phyloP scores from a whole-genome alignment of 495 filamentous ascomycete species.

The Cercophora newfieldiana region DNA sequence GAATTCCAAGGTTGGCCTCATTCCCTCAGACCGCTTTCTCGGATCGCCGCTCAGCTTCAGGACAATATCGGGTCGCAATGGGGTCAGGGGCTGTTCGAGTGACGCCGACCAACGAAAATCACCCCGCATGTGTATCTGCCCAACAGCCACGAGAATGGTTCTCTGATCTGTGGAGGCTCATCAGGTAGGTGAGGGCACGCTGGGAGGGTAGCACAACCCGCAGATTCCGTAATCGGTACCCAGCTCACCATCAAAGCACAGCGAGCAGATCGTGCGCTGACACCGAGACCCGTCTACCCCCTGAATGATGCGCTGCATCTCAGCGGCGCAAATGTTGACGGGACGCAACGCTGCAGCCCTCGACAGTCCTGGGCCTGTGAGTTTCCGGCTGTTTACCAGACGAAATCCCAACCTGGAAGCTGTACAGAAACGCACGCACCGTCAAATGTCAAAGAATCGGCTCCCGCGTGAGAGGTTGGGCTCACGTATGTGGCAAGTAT shows the following conservation, averaged over 20 bases:
- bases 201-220: slow-evolving; percentile 12
- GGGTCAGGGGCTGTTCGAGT: slow-evolving; percentile 4
- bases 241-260: slow-evolving; percentile 10
- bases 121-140: slow-evolving; percentile 26
- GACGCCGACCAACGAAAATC: slow-evolving; percentile 18
- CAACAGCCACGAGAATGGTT: slow-evolving; percentile 23
- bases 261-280: background rate
- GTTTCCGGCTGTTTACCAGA: background rate
- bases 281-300: background rate
- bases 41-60: slow-evolving; percentile 14
- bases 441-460: no score
- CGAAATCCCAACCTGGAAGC: background rate
- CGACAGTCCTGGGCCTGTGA: background rate
- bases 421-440: no score
- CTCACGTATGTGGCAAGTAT: background rate
- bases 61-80: slow-evolving; percentile 18
- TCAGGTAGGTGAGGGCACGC: background rate
- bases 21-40: slow-evolving; percentile 11
- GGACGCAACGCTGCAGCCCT: slow-evolving; percentile 12
- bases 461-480: background rate
- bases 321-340: background rate
- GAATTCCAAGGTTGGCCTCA: slow-evolving; percentile 2
- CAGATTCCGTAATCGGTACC: background rate
- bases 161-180: background rate
- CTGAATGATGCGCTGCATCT: slow-evolving; percentile 12